Conservation (phyloP, 371 early-diverging fungal species). For the Mucor irregularis region DNA sequence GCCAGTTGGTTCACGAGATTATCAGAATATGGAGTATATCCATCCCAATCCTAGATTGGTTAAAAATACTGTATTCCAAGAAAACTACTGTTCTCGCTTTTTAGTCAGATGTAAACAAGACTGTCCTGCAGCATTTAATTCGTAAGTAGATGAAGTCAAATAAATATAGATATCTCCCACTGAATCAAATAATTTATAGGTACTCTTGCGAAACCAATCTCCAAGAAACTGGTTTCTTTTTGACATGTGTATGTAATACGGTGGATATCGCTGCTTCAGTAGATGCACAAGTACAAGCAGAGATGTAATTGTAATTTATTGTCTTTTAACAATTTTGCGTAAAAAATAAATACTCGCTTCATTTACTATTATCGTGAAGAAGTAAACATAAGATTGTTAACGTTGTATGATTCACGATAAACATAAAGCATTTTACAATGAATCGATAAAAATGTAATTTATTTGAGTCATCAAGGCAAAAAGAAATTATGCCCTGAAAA, state of each 20-base stretch:
- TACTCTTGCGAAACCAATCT: background rate
- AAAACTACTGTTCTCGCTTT: background rate
- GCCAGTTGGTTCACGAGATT: too few species aligned
- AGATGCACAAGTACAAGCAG: conserved; percentile 5
- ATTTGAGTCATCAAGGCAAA: too few species aligned
- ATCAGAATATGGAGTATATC: background rate
- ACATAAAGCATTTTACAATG: too few species aligned
- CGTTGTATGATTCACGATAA: too few species aligned
- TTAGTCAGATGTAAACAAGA: conserved; percentile 7
- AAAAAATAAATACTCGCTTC: too few species aligned
- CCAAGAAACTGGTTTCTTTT: conserved; percentile 1
- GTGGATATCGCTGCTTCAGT: conserved; percentile 4
- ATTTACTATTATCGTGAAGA: too few species aligned
- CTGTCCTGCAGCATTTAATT: conserved; percentile 1
- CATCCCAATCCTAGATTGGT: background rate
- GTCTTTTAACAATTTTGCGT: too few species aligned
- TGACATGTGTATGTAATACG: conserved; percentile 5
- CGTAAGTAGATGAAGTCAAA: background rate
- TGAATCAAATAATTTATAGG: background rate
- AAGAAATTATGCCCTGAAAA: too few species aligned
- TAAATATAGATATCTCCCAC: background rate
- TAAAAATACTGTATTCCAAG: background rate
- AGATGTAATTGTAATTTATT: too few species aligned
- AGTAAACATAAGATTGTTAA: too few species aligned
- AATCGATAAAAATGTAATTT: too few species aligned